A percentile compares a stretch with the other conserved stretches of the same genome.
Evolutionary conservation across 108 stramenopile species (phyloP).

Genomic region (Cyclotella atomus): DNA sequence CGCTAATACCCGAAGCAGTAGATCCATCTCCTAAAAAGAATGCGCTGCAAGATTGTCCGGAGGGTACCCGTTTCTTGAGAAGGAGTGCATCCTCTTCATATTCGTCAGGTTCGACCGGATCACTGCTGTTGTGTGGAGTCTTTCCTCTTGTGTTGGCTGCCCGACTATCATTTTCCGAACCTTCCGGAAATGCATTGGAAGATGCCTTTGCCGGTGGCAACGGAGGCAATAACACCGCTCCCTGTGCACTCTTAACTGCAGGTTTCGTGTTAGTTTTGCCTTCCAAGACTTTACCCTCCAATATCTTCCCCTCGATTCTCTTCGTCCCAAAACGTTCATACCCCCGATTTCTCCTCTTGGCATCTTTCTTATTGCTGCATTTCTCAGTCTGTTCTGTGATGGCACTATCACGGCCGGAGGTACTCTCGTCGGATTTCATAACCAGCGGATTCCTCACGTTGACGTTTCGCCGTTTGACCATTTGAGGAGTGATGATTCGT

Average conservation of each 20-base stretch:
- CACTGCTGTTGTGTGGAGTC: not conserved
- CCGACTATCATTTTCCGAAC: not conserved
- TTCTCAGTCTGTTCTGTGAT: constrained; percentile 19
- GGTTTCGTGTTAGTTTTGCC: too few species aligned
- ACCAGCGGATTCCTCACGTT: constrained; percentile 21
- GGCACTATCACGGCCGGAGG: not conserved
- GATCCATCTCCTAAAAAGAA: constrained; percentile 9
- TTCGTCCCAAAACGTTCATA: not conserved
- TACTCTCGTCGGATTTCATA: constrained; percentile 13
- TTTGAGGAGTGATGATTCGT: constrained; percentile 19
- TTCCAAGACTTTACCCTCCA: too few species aligned
- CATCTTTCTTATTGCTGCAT: constrained; percentile 2
- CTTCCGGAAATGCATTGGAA: too few species aligned
- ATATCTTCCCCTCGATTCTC: not conserved
- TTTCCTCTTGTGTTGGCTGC: not conserved
- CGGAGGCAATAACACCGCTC: too few species aligned
- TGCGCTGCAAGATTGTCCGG: constrained; percentile 10
- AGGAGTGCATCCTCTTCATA: not conserved
- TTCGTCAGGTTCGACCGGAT: not conserved
- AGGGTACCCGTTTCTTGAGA: not conserved
- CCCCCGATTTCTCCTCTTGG: not conserved
- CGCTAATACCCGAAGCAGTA: not conserved
- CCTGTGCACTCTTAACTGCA: not conserved
- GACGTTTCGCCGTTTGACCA: constrained; percentile 18
- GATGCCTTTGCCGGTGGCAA: not conserved